These are phyloP conservation scores for Boletus subluridellus DNA, from an alignment of 1,284 basidiomycete species.

Conservation along the genomic window DNA sequence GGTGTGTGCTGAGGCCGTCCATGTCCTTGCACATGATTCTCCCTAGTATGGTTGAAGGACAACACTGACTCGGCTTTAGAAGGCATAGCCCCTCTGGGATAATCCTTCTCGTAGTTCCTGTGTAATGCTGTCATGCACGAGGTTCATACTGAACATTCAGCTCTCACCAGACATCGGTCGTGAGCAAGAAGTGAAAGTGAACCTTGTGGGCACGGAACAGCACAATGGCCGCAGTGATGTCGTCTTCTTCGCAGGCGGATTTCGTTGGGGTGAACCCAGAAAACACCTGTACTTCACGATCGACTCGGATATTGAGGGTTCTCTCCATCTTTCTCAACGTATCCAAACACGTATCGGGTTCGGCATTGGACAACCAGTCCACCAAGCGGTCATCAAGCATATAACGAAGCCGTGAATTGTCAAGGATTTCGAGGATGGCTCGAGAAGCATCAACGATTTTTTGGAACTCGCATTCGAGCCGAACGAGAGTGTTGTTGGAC, in stretches of 20 bases:
- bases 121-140: too few species aligned
- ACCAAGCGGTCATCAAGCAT: background rate
- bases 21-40: too few species aligned
- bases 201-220: background rate
- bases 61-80: too few species aligned
- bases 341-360: conserved; percentile 4
- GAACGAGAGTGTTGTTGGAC: conserved; percentile 13
- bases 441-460: background rate
- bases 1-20: too few species aligned
- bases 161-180: too few species aligned
- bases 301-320: background rate
- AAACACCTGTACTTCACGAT: background rate
- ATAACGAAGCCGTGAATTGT: background rate
- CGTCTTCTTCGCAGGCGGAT: background rate
- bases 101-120: too few species aligned
- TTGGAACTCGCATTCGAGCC: conserved; percentile 14
- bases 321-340: background rate
- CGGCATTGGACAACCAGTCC: conserved; percentile 2
- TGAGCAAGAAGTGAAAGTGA: too few species aligned
- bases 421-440: background rate
- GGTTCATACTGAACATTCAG: too few species aligned
- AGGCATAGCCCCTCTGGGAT: too few species aligned
- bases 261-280: background rate
- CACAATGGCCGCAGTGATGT: background rate
- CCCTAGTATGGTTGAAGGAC: too few species aligned